Evolutionary conservation across 257 asterid genomes (phyloP).

Genomic region (Haberlea rhodopensis): DNA sequence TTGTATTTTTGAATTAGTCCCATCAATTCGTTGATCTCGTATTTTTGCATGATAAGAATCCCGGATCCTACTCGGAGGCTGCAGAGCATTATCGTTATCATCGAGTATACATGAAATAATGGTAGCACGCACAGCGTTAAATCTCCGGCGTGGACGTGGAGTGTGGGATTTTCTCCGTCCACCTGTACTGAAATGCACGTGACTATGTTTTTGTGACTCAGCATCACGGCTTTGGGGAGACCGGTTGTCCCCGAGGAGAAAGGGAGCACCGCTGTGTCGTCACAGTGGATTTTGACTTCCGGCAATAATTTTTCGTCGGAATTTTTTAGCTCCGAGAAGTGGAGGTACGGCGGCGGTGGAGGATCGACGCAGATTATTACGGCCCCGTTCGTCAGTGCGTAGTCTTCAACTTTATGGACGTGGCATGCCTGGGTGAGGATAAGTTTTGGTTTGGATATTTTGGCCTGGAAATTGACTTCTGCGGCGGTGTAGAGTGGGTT

Average conservation of each 20-base stretch:
- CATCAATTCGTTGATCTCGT: constrained; percentile 37
- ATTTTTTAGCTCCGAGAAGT: constrained; percentile 33
- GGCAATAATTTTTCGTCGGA: constrained; percentile 35
- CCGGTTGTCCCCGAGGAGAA: constrained; percentile 70
- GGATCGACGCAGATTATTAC: constrained; percentile 36
- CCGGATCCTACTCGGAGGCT: constrained; percentile 44
- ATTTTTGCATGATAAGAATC: constrained; percentile 44
- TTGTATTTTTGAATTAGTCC: constrained; percentile 34
- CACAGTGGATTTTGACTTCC: constrained; percentile 26
- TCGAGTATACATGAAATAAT: constrained; percentile 46
- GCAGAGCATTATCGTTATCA: constrained; percentile 37
- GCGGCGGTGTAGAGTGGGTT: constrained; percentile 45
- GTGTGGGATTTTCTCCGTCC: constrained; percentile 53
- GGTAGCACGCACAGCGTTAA: constrained; percentile 47
- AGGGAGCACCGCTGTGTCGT: constrained; percentile 49
- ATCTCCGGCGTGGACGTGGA: constrained; percentile 27
- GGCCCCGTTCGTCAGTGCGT: constrained; percentile 19
- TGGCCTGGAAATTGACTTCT: constrained; percentile 39
- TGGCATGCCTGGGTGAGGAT: constrained; percentile 47
- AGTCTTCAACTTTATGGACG: constrained; percentile 32
- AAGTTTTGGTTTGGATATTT: constrained; percentile 38
- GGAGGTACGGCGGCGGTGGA: constrained; percentile 18
- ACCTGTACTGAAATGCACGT: constrained; percentile 44
- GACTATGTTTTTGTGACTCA: constrained; percentile 51
- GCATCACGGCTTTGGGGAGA: constrained; percentile 58